phyloP scores from a whole-genome alignment of 768 basidiomycete genomes.

The Leccinum barrowsii region DNA sequence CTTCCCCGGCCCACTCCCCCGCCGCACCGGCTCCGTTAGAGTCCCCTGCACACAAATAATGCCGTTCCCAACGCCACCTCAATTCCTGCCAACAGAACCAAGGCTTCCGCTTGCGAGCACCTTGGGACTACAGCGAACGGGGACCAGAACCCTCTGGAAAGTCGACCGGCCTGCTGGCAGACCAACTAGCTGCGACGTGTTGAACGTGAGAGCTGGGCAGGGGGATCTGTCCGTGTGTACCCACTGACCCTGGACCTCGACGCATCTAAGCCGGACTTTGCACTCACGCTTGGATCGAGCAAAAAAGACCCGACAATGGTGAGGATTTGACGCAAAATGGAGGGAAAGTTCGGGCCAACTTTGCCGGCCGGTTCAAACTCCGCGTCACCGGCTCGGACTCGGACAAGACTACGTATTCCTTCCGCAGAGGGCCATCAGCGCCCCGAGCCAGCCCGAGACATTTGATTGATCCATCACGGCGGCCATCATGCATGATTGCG shows the following conservation, averaged over 20 bases:
- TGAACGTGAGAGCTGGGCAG: background rate
- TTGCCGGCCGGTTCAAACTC: background rate
- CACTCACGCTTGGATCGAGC: background rate
- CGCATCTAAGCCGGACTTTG: background rate
- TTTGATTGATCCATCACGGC: background rate
- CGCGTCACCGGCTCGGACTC: background rate
- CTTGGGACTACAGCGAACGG: background rate
- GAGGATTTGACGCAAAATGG: background rate
- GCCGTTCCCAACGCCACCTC: background rate
- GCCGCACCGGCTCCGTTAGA: constrained; percentile 2
- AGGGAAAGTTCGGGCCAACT: background rate
- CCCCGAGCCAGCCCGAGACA: background rate
- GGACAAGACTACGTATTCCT: background rate
- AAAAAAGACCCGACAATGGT: background rate
- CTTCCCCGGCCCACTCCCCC: background rate
- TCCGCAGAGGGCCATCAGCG: background rate
- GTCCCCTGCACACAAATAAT: background rate
- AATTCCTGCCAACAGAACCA: constrained; percentile 3
- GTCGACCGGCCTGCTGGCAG: background rate
- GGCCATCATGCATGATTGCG: background rate
- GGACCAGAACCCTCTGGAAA: background rate
- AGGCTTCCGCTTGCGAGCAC: background rate
- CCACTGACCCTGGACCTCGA: background rate
- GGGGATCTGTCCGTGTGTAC: background rate
- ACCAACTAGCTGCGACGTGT: background rate